Base-by-base conservation (phyloP, 176 grass and related monocot species). In the Oryza punctata region DNA sequence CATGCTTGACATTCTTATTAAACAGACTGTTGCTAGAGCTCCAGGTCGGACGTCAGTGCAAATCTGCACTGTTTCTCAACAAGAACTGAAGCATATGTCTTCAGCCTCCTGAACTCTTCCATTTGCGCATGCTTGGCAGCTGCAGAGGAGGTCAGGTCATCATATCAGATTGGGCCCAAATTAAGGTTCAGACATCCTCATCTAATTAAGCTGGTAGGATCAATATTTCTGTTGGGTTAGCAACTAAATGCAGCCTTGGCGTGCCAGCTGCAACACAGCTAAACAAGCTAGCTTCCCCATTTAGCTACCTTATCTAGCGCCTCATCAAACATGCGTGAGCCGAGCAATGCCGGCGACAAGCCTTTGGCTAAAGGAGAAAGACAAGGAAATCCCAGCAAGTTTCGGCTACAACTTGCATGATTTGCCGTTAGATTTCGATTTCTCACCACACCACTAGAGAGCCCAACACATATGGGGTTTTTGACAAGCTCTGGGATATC, bases 311-410 rank as follows among this genome's bases (percentile, higher is more conserved):
- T 47, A 52, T 18, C 6, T 16, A 19, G 16, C 49, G 60, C 2
- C 77, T 79, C 78, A 87, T 68, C 24, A 76, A 32, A 67, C 41
- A 41, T 23, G 78, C 85, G 60, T 76, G 85, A 81, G 25, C 70
- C 63, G 23, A 8, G 16, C 15, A 24, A 67, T 30, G 76, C 23
- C 72, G 46, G 46, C 46, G 46, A 16, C 46, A 16, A 3, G 46
- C 46, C 14, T 16, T 47, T 52, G 18, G 52, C 16, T 37, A 21
- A 57, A 57, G 52, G 52, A 57, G 52, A 57, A 57, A 15, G 18
- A 18, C 7, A 61, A 24, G 57, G 10, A 61, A 61, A 10, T 61
- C 57, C 57, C 18, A 7, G 57, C 57, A 61, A 61, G 21, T 61
- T 61, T 61, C 57, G 23, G 57, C 57, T 61, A n/a, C 52, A 57